phyloP scores from a whole-genome alignment of 2,329 filamentous ascomycete genomes.

The Pestalotiopsis sp. region DNA sequence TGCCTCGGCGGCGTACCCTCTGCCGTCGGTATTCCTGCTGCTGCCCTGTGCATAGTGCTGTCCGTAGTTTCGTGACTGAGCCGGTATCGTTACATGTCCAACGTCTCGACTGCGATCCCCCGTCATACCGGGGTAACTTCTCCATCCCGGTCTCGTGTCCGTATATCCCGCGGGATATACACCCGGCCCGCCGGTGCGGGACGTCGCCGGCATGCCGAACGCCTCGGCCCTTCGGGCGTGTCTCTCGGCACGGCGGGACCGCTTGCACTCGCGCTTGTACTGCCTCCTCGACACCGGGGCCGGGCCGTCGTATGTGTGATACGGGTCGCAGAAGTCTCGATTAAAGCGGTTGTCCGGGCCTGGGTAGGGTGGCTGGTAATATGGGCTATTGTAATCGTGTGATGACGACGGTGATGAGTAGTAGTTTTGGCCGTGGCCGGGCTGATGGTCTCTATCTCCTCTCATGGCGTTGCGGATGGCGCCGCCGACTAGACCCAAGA shows the following conservation, averaged over 20 bases:
- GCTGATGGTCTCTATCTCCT: background rate
- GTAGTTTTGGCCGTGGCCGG: background rate
- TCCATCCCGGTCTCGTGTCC: background rate
- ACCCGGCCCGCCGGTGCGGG: background rate
- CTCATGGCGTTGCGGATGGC: background rate
- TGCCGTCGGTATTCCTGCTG: too few relatives aligned
- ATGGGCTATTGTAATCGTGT: background rate
- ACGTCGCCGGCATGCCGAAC: background rate
- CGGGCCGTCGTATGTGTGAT: background rate
- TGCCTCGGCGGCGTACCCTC: too few relatives aligned
- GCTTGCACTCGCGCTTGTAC: conserved; percentile 4
- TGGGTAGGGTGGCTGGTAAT: background rate
- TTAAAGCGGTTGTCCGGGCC: background rate
- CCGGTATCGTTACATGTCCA: too few relatives aligned
- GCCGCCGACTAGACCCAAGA: conserved; percentile 3
- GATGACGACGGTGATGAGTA: background rate
- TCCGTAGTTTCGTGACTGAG: too few relatives aligned
- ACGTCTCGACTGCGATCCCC: too few relatives aligned
- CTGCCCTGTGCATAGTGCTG: too few relatives aligned
- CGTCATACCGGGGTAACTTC: background rate
- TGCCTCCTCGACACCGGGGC: background rate
- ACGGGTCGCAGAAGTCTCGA: background rate
- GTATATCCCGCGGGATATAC: background rate
- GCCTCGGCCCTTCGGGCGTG: conserved; percentile 1
- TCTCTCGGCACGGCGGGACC: conserved; percentile 3